Conservation (phyloP, 352 stramenopile species). For the Phytophthora sojae region DNA sequence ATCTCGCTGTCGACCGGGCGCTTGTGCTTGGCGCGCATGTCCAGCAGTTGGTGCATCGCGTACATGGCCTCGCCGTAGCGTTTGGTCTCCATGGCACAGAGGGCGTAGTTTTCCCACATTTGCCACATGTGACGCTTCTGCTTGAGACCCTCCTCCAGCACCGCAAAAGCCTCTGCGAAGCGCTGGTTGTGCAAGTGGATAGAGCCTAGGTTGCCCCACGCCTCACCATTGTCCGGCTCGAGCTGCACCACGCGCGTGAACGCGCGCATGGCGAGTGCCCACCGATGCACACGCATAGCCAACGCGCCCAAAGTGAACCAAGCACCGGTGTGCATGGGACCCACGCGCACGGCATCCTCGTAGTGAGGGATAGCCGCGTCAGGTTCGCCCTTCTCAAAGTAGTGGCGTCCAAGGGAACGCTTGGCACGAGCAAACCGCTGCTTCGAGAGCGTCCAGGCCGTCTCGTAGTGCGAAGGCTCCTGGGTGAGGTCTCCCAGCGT, state of each 20-base stretch:
- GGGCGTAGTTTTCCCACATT: constrained; percentile 93
- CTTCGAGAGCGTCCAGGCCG: constrained; percentile 92
- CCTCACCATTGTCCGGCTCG: constrained; percentile 94
- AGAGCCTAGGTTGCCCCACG: constrained; percentile 96
- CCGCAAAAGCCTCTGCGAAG: constrained; percentile 81
- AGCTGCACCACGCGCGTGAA: constrained; percentile 95
- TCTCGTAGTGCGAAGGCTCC: constrained; percentile 92
- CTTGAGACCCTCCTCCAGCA: constrained; percentile 89
- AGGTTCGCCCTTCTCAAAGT: constrained; percentile 90
- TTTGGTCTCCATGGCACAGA: constrained; percentile 81
- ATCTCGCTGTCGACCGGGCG: constrained; percentile 77
- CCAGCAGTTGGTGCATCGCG: constrained; percentile 82
- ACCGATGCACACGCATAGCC: constrained; percentile 90
- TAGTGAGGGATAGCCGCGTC: constrained; percentile 83
- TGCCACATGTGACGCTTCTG: constrained; percentile 93
- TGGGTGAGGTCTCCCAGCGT: constrained; percentile 93
- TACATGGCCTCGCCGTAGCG: constrained; percentile 86
- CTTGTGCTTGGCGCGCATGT: constrained; percentile 86
- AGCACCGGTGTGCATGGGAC: constrained; percentile 89
- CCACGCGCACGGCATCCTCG: constrained; percentile 84
- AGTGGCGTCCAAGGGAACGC: constrained; percentile 89
- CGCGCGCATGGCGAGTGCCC: constrained; percentile 83
- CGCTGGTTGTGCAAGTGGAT: constrained; percentile 90
- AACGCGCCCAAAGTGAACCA: constrained; percentile 95
- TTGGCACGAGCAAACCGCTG: constrained; percentile 93